Evolutionary conservation across 2,329 filamentous ascomycete genomes (phyloP), one percentile per base, ranked within the genome.

Genomic region (Pseudogymnoascus sp.): DNA sequence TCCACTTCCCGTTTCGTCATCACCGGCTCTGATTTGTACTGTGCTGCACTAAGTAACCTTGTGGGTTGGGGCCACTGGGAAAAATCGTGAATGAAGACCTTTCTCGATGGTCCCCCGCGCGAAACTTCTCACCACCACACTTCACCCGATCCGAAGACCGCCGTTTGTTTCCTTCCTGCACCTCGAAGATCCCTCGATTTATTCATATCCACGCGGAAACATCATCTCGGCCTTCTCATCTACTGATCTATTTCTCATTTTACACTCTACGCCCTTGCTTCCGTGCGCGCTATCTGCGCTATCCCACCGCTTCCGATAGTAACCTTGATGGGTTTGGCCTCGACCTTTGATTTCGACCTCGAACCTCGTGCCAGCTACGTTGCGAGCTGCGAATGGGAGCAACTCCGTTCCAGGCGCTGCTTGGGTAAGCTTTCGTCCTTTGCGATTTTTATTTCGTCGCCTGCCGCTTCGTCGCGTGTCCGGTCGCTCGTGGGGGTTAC

Each of bases 241-340:
- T 25, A n/a, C n/a, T 25, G 20, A 25, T 47, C 3, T 47, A 47
- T 28, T 47, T 47, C 41, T 47, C 41, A 47, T 47, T 47, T 15
- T 14, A 47, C 6, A 28, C 41, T 28, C 41, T 8, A 25, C 22
- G 9, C 41, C 41, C 41, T 47, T 22, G 20, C 25, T 22, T 14
- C 41, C 22, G 41, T 57, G 50, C 15, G 50, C 50, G 15, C 50
- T 37, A 37, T 37, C 50, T 20, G 35, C 50, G 28, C 12, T 57
- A 33, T 35, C 28, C 35, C 35, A 57, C 50, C 28, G 28, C 15
- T 35, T 8, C 50, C 50, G 35, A 33, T 37, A 57, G 50, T 25
- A 57, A 57, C 50, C 50, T 57, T 57, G 50, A 57, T 57, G 50
- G 50, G 50, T 57, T 57, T 57, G 50, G 50, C 50, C 25, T 35